Evolutionary conservation across 164 flowering plant genomes (phyloP), one percentile per base, ranked within the genome.

Genomic region (Vitis rotundifolia): DNA sequence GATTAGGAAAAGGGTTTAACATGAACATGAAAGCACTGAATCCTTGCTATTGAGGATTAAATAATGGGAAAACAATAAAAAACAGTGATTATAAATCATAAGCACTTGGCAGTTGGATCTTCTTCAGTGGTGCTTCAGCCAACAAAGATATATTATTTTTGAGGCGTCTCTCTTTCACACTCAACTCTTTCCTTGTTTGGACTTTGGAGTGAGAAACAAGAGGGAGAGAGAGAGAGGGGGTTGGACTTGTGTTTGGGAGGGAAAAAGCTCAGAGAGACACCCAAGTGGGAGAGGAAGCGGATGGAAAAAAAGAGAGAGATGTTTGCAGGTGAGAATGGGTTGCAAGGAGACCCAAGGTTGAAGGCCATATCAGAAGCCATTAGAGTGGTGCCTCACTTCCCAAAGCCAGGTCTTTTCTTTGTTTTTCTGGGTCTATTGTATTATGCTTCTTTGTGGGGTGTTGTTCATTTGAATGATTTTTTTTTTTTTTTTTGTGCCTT

Each of bases 381-480:
- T 54, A 74, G 97, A 58, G 97, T 92, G 57, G 79, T 90, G 1
- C 97, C 97, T 70, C 81, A 90, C 79, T 92, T 92, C 72, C 97
- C 97, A 0, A 92, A 87, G 78, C 87, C 76, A 83, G 98, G 98
- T 89, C 16, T 53, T 61, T 29, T 61, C 49, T 54, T 49, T 3
- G 13, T 16, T 51, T 53, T 58, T 67, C 60, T 49, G 7, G 44
- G 44, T 37, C 44, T 37, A 3, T 37, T 37, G 7, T 37, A 37
- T 37, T 37, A 37, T 37, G 44, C 60, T 51, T 51, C 15, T 5
- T 29, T 11, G 44, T 37, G 44, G 44, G 44, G 44, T 37, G 44
- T 65, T 67, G 19, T 44, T 14, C 29, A 31, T 63, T 11, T 52
- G 12, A 28, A 1, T 13, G 48, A 2, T 29, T 49, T 10, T 53